Conservation (phyloP, 2,329 filamentous ascomycete species). For the Chaetomium strumarium region DNA sequence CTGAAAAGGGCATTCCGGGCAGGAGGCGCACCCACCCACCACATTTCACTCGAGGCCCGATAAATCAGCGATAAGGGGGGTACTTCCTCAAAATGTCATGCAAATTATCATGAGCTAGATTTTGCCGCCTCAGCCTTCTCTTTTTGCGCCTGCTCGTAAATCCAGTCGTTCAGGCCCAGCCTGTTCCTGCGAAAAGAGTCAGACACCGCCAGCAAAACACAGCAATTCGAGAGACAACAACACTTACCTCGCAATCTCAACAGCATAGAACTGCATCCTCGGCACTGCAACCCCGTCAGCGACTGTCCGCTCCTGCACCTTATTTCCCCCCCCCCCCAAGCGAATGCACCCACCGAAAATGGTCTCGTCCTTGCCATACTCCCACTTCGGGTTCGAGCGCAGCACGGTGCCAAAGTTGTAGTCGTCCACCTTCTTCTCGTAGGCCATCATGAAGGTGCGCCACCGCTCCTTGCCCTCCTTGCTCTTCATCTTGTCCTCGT, state of each 20-base stretch:
- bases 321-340: not conserved
- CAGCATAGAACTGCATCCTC: slow-evolving; percentile 52
- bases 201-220: not conserved
- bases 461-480: slow-evolving; percentile 89
- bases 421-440: slow-evolving; percentile 93
- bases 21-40: not conserved
- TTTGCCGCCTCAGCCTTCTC: slow-evolving; percentile 38
- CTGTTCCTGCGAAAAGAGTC: slow-evolving; percentile 70
- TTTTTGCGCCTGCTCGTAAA: slow-evolving; percentile 76
- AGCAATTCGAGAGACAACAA: not conserved
- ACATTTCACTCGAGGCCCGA: slow-evolving; percentile 7
- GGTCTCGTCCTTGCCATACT: slow-evolving; percentile 83
- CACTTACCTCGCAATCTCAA: slow-evolving; percentile 42
- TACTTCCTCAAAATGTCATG: not conserved
- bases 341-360: slow-evolving; percentile 70
- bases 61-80: slow-evolving; percentile 1
- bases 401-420: slow-evolving; percentile 98
- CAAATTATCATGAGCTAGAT: slow-evolving; percentile 14
- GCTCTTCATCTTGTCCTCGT: slow-evolving; percentile 98
- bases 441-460: slow-evolving; percentile 89
- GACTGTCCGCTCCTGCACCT: too few species aligned
- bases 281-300: slow-evolving; percentile 37
- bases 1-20: slow-evolving; percentile 12
- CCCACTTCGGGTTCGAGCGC: slow-evolving; percentile 66
- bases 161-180: slow-evolving; percentile 89